Evolutionary conservation across 2,329 filamentous ascomycete genomes (phyloP), one percentile per base, ranked within the genome.

Genomic region (Cladosporium sphaerospermum): DNA sequence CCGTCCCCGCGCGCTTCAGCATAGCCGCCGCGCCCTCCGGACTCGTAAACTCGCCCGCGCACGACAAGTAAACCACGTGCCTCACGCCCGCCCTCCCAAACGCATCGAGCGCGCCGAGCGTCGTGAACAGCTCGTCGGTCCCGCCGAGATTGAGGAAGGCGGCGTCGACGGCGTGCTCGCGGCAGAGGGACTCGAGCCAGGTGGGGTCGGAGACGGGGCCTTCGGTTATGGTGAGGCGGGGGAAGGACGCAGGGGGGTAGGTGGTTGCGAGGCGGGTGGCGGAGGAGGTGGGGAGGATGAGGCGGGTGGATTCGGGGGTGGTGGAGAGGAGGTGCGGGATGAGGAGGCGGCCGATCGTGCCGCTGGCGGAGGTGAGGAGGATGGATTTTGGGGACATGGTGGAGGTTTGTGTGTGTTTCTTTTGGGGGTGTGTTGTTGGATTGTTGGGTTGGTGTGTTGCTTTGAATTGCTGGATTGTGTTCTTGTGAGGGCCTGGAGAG

Each of bases 81-180:
- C 75, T 41, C 71, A 71, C 34, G 63, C 69, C 37, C 62, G 74
- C 31, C 65, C 70, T 5, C 73, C 76, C 45, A n/a, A 51, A 51
- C 82, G 83, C 9, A 78, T 96, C 42, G 83, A 95, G 65, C 2
- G 48, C 48, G 16, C 40, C 40, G 4, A 51, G 32, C 13, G 48
- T 43, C 4, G 48, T 44, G 40, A 36, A 44, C 3, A 51, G 33
- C 33, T 51, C 48, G 48, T 51, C 48, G 10, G 28, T 31, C 1
- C 48, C 40, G 31, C 40, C 40, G 4, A 44, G 31, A 4, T 51
- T 51, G 28, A 51, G 48, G 32, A 51, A 51, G 16, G 23, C 40
- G 3, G 48, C 28, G 4, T 44, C 32, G 18, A 44, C 40, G 32
- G 31, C 14, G 40, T 51, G 40, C 2, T 32, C 4, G 4, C 19